phyloP scores from a whole-genome alignment of 805 yeast species.

The Blastobotrys peoriensis region DNA sequence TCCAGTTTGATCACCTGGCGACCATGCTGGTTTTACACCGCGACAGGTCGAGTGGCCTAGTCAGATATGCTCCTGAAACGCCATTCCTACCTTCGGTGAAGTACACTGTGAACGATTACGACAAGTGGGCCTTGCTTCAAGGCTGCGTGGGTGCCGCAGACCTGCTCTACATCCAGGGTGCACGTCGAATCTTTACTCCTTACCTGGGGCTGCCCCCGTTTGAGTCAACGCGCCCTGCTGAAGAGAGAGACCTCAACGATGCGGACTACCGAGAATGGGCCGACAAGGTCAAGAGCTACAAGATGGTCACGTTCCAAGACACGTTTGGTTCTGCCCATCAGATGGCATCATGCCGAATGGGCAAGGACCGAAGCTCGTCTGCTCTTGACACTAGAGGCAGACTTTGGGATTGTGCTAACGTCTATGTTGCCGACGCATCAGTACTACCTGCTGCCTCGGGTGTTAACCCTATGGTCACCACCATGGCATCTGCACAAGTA shows the following conservation, averaged over 20 bases:
- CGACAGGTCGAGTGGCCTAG: slow-evolving; percentile 40
- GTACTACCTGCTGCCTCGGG: slow-evolving; percentile 49
- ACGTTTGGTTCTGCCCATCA: slow-evolving; percentile 46
- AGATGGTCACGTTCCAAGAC: not conserved
- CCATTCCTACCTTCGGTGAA: slow-evolving; percentile 35
- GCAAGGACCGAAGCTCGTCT: slow-evolving; percentile 36
- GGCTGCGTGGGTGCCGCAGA: slow-evolving; percentile 39
- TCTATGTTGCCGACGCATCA: slow-evolving; percentile 46
- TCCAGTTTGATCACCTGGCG: slow-evolving; percentile 35
- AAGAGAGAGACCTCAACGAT: slow-evolving; percentile 37
- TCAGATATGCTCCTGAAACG: slow-evolving; percentile 30
- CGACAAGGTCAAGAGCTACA: slow-evolving; percentile 17
- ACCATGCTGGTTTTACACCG: slow-evolving; percentile 42
- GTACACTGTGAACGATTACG: slow-evolving; percentile 38
- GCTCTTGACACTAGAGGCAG: slow-evolving; percentile 42
- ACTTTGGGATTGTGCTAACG: slow-evolving; percentile 42
- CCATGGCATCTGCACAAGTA: slow-evolving; percentile 43
- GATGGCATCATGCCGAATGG: slow-evolving; percentile 47
- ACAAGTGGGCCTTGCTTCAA: slow-evolving; percentile 35
- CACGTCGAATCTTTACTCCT: slow-evolving; percentile 37
- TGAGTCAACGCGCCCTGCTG: slow-evolving; percentile 26
- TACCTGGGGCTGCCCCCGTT: slow-evolving; percentile 35
- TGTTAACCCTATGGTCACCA: slow-evolving; percentile 47
- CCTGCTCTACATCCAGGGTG: slow-evolving; percentile 44
- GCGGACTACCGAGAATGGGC: slow-evolving; percentile 35